A percentile compares a stretch with the other conserved stretches of the same genome.
These are phyloP conservation scores for Phyllosticta citribraziliensis DNA, from an alignment of 2,329 filamentous ascomycete species.

Conservation along the genomic window DNA sequence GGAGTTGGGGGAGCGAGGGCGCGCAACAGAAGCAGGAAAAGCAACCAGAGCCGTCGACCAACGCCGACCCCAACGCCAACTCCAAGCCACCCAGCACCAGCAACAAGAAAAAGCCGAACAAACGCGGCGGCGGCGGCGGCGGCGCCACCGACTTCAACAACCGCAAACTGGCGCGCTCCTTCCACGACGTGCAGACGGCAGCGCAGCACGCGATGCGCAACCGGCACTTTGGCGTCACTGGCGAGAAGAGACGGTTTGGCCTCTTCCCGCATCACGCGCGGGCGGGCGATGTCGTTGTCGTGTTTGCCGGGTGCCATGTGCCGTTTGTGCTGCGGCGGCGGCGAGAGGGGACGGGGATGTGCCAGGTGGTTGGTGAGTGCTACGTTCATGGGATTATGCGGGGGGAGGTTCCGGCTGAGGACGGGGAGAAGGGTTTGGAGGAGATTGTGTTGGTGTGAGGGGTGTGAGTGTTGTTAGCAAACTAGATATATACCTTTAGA, in stretches of 20 bases:
- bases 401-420: neutral
- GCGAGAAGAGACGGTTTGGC: slow-evolving; percentile 15
- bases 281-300: slow-evolving; percentile 14
- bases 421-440: neutral
- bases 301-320: slow-evolving; percentile 17
- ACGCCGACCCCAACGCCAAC: too few species aligned
- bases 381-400: neutral
- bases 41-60: too few species aligned
- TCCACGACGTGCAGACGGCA: slow-evolving; percentile 9
- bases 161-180: too few species aligned
- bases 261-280: slow-evolving; percentile 16
- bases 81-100: too few species aligned
- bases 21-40: slow-evolving; percentile 6
- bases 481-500: too few species aligned
- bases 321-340: slow-evolving; percentile 14
- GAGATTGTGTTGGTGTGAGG: too few species aligned
- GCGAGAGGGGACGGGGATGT: neutral
- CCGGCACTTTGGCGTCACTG: slow-evolving; percentile 17
- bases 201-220: slow-evolving; percentile 15
- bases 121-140: too few species aligned
- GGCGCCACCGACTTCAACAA: too few species aligned
- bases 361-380: neutral
- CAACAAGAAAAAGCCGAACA: too few species aligned
- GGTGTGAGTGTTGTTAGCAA: too few species aligned
- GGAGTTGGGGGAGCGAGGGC: slow-evolving; percentile 13